Conservation (phyloP, 2,329 filamentous ascomycete genomes). For the Epicoccum sorghinum region DNA sequence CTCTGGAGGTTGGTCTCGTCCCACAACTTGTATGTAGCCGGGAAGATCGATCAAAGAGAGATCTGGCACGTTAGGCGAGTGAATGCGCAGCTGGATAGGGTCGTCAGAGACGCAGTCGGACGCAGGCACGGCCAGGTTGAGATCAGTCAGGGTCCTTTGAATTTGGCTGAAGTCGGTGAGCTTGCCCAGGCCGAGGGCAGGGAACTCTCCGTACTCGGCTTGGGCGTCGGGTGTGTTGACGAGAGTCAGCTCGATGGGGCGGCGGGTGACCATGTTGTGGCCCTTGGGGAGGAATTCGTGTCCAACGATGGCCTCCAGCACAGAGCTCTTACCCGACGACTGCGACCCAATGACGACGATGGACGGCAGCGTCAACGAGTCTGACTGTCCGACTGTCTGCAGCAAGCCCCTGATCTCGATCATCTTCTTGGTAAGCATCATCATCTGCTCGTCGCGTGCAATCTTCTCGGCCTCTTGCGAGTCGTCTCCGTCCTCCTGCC, state of each 20-base stretch:
- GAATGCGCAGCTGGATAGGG: slow-evolving; percentile 93
- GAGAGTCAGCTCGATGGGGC: slow-evolving; percentile 93
- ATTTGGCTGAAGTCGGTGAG: slow-evolving; percentile 92
- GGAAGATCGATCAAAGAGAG: slow-evolving; percentile 95
- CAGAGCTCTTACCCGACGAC: slow-evolving; percentile 97
- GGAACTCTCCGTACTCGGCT: slow-evolving; percentile 94
- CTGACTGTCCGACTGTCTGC: slow-evolving; percentile 89
- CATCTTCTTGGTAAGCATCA: slow-evolving; percentile 99
- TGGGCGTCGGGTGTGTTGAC: slow-evolving; percentile 90
- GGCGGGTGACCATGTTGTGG: slow-evolving; percentile 96
- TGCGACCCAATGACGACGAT: slow-evolving; percentile 99
- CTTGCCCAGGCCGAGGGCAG: slow-evolving; percentile 84
- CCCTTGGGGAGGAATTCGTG: slow-evolving; percentile 98
- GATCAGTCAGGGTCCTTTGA: slow-evolving; percentile 89
- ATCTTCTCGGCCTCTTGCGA: slow-evolving; percentile 68
- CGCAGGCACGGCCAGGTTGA: slow-evolving; percentile 91
- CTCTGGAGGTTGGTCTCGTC: slow-evolving; percentile 86
- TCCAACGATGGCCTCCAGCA: slow-evolving; percentile 94
- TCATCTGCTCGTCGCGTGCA: slow-evolving; percentile 96
- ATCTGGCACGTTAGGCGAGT: slow-evolving; percentile 93
- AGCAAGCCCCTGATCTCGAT: slow-evolving; percentile 96
- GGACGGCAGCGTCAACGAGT: slow-evolving; percentile 84
- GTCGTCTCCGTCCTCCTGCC: slow-evolving; percentile 71
- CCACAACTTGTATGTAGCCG: slow-evolving; percentile 95
- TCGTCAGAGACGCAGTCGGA: slow-evolving; percentile 94